Percentiles rank a stretch among this genome's conserved stretches.
Conservation (phyloP, 1,139 yeast species). For the Maudiozyma humilis region DNA sequence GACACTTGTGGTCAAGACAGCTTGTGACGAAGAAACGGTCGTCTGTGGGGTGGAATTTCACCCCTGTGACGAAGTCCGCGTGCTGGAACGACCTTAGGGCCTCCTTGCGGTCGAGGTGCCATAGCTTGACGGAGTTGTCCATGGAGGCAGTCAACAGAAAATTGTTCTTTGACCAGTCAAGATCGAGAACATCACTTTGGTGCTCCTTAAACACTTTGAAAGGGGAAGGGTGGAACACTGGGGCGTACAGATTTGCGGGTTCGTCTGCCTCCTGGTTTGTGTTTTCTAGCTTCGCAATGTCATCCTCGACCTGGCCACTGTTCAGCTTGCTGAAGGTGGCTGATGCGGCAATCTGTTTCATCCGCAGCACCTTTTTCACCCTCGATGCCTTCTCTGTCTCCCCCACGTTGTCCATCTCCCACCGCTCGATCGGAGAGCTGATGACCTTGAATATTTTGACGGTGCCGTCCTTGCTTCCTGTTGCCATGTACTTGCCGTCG, state of each 20-base stretch:
- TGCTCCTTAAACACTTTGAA: constrained; percentile 58
- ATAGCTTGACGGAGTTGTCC: constrained; percentile 74
- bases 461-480: constrained; percentile 68
- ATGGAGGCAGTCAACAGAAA: constrained; percentile 74
- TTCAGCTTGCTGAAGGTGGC: not conserved
- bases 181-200: constrained; percentile 54
- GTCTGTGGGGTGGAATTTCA: constrained; percentile 76
- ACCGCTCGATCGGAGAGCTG: constrained; percentile 55
- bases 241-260: constrained; percentile 42
- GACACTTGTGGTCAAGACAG: constrained; percentile 66
- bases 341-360: constrained; percentile 7
- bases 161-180: constrained; percentile 86
- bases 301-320: not conserved
- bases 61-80: constrained; percentile 75
- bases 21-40: constrained; percentile 84
- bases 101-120: constrained; percentile 69
- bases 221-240: constrained; percentile 74
- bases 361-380: constrained; percentile 5
- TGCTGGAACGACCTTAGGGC: constrained; percentile 63
- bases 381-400: constrained; percentile 8
- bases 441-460: constrained; percentile 76
- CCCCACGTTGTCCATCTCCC: constrained; percentile 33
- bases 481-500: constrained; percentile 77
- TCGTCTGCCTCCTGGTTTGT: constrained; percentile 6
- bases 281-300: not conserved